Conservation (phyloP, 1,284 basidiomycete species). For the Austroboletus olivaceoglutinosus region DNA sequence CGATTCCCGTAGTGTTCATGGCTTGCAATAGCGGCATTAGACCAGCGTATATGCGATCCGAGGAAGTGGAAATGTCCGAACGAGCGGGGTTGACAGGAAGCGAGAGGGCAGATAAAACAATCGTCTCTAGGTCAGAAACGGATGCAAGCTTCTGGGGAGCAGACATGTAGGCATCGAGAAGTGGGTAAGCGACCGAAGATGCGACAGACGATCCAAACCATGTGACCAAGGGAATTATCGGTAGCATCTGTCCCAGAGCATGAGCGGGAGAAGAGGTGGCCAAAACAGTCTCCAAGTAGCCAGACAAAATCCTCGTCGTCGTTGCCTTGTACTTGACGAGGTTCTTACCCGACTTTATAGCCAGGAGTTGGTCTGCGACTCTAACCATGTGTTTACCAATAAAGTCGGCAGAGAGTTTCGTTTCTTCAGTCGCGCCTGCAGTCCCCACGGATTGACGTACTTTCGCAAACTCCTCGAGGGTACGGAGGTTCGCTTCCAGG, state of each 20-base stretch:
- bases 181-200: slow-evolving; percentile 16
- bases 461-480: slow-evolving; percentile 30
- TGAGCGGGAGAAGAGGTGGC: slow-evolving; percentile 1
- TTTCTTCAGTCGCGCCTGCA: slow-evolving; percentile 7
- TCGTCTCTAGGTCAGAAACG: slow-evolving; percentile 29
- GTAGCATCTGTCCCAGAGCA: slow-evolving; percentile 13
- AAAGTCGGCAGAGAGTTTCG: slow-evolving; percentile 20
- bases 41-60: slow-evolving; percentile 13
- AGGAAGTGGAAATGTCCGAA: slow-evolving; percentile 7
- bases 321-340: slow-evolving; percentile 18
- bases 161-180: slow-evolving; percentile 32
- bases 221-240: slow-evolving; percentile 13
- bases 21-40: slow-evolving; percentile 23
- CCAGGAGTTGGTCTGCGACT: slow-evolving; percentile 12
- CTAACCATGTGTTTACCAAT: slow-evolving; percentile 15
- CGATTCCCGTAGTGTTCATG: slow-evolving; percentile 19
- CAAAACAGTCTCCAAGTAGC: slow-evolving; percentile 16
- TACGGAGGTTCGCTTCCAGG: slow-evolving; percentile 41
- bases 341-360: slow-evolving; percentile 15
- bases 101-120: slow-evolving; percentile 28
- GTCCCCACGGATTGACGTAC: slow-evolving; percentile 9
- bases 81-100: slow-evolving; percentile 19
- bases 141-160: slow-evolving; percentile 22
- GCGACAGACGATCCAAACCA: slow-evolving; percentile 15
- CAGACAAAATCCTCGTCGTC: slow-evolving; percentile 14